Conservation (phyloP, 2,329 filamentous ascomycete species). For the Ambrosiella beaveri region DNA sequence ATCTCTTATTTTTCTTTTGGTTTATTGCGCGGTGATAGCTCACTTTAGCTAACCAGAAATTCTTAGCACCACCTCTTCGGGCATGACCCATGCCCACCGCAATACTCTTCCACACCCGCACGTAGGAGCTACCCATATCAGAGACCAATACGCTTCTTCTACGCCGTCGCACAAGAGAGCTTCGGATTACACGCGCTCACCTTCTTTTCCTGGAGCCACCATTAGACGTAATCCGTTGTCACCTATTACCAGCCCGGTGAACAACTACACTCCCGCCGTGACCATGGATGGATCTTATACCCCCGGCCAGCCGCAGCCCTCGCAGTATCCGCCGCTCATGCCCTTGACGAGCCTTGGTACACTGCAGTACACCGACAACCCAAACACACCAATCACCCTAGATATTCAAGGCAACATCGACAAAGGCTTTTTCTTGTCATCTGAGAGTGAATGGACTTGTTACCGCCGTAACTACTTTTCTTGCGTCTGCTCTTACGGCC, state of each 20-base stretch:
- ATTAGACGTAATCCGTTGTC: slow-evolving; percentile 35
- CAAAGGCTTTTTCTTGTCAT: slow-evolving; percentile 66
- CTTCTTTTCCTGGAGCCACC: slow-evolving; percentile 28
- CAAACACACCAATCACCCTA: slow-evolving; percentile 38
- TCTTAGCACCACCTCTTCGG: slow-evolving; percentile 29
- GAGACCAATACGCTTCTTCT: slow-evolving; percentile 35
- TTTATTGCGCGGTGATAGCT: not conserved
- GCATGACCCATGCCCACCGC: slow-evolving; percentile 41
- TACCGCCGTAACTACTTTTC: slow-evolving; percentile 86
- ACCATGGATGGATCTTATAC: slow-evolving; percentile 34
- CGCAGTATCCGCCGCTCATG: slow-evolving; percentile 36
- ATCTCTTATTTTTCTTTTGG: not conserved
- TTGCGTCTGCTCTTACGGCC: slow-evolving; percentile 59
- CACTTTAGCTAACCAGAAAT: not conserved
- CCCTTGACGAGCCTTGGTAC: slow-evolving; percentile 35
- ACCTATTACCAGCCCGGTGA: slow-evolving; percentile 30
- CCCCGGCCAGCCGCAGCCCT: slow-evolving; percentile 18
- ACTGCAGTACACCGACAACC: slow-evolving; percentile 41
- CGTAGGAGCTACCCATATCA: slow-evolving; percentile 28
- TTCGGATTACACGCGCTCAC: slow-evolving; percentile 33
- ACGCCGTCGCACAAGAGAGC: slow-evolving; percentile 34
- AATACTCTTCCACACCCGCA: slow-evolving; percentile 33
- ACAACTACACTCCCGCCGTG: slow-evolving; percentile 27
- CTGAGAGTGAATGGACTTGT: slow-evolving; percentile 77
- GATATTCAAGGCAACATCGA: slow-evolving; percentile 69